Evolutionary conservation across 116 monocot genomes (phyloP), one percentile per base, ranked within the genome.

Genomic region (Trichopus zeylanicus): DNA sequence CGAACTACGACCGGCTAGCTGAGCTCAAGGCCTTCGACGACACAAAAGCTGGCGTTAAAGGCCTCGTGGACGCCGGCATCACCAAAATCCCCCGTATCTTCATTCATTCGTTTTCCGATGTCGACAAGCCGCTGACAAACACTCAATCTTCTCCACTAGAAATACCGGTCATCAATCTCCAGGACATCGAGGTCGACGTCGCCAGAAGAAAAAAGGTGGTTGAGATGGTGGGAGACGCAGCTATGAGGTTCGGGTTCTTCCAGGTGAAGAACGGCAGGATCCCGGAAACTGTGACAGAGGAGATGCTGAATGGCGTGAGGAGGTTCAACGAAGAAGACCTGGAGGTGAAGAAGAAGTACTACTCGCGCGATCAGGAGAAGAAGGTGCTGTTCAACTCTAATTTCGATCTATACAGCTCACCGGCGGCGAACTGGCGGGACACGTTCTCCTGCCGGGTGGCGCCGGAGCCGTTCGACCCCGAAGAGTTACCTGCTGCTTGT

Each of bases 121-220:
- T n/a, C n/a, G n/a, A n/a, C n/a, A n/a, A n/a, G n/a, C n/a, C n/a
- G n/a, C n/a, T n/a, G n/a, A n/a, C n/a, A n/a, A n/a, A n/a, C n/a
- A n/a, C n/a, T n/a, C n/a, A n/a, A n/a, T n/a, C n/a, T n/a, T n/a
- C n/a, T n/a, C n/a, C n/a, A n/a, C n/a, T n/a, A n/a, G n/a, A 55
- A 20, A 52, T 81, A 28, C 81, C 81, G 12, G 28, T 72, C 33
- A 56, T 73, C 38, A 68, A 76, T 42, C 65, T 76, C 15, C 7
- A 29, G 6, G 29, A 29, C 42, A 28, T 16, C 16, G 19, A 18
- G 12, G 31, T 33, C 9, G 12, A 21, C 51, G 31, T 18, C 1
- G 15, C 9, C 0, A 32, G 49, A 20, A 20, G 21, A 49, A 49
- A 24, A 9, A 22, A 49, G 21, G 21, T 49, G 21, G 63, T 77